Percentiles rank a stretch among this genome's conserved stretches.
Evolutionary conservation across 2,329 filamentous ascomycete genomes (phyloP).

Genomic region (Fusarium graminum): DNA sequence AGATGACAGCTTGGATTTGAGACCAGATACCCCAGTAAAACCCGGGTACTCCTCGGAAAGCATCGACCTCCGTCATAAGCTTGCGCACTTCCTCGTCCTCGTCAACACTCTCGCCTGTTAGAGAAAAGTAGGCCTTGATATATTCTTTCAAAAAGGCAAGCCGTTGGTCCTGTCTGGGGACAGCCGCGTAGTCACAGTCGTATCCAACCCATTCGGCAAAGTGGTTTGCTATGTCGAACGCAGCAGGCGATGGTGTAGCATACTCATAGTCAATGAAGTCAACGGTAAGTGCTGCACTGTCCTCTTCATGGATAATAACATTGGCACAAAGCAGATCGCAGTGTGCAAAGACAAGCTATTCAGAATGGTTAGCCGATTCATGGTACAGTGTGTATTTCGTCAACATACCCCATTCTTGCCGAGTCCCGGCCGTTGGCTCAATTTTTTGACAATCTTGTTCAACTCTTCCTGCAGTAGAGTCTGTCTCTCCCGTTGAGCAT

Average conservation of each 20-base stretch:
- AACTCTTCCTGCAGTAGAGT: constrained; percentile 80
- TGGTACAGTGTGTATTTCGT: constrained; percentile 4
- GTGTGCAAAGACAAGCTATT: constrained; percentile 88
- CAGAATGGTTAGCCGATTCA: constrained; percentile 30
- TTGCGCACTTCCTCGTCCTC: constrained; percentile 74
- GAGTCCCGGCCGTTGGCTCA: constrained; percentile 82
- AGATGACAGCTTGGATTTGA: constrained; percentile 93
- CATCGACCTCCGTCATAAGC: constrained; percentile 84
- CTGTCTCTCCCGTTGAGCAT: constrained; percentile 76
- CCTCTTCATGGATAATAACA: constrained; percentile 79
- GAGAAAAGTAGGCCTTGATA: constrained; percentile 77
- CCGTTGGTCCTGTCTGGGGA: constrained; percentile 83
- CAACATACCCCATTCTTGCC: constrained; percentile 77
- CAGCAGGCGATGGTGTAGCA: constrained; percentile 90
- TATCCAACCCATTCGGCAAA: constrained; percentile 99
- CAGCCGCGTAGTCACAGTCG: constrained; percentile 87
- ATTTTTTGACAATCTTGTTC: constrained; percentile 73
- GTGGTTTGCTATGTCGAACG: constrained; percentile 97
- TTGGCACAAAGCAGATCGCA: constrained; percentile 97
- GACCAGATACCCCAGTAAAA: constrained; percentile 96
- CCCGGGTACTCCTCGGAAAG: constrained; percentile 89
- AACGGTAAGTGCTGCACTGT: constrained; percentile 57
- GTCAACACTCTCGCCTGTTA: constrained; percentile 60
- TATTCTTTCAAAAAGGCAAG: constrained; percentile 88
- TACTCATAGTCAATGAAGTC: constrained; percentile 99